Percentiles rank a stretch among this genome's conserved stretches.
Conservation (phyloP, 371 early-diverging fungal genomes). For the Vavraia culicis region DNA sequence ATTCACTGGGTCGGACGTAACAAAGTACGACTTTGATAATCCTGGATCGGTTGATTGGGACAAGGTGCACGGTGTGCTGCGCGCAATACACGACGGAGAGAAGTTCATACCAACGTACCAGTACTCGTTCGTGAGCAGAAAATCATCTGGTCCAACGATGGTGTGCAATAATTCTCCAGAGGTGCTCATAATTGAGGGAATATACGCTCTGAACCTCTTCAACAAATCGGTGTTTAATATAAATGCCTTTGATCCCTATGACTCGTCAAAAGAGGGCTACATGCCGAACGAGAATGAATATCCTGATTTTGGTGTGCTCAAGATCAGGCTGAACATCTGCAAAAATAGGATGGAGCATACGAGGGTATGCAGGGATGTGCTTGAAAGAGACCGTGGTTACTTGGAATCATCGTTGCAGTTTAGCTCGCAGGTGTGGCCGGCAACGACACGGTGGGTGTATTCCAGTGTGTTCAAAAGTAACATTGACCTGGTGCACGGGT, state of each 20-base stretch:
- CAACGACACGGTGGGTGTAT: constrained; percentile 14
- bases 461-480: background rate
- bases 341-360: constrained; percentile 1
- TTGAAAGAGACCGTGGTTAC: constrained; percentile 4
- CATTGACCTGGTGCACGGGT: constrained; percentile 12
- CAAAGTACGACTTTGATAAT: constrained; percentile 34
- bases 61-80: constrained; percentile 6
- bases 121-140: constrained; percentile 11
- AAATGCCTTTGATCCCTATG: constrained; percentile 9
- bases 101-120: background rate
- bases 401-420: background rate
- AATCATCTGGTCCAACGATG: background rate
- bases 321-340: constrained; percentile 11
- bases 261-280: constrained; percentile 6
- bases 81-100: constrained; percentile 6
- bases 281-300: constrained; percentile 2
- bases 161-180: constrained; percentile 9
- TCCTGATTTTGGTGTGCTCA: constrained; percentile 5
- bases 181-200: constrained; percentile 31
- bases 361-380: constrained; percentile 13
- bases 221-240: constrained; percentile 21
- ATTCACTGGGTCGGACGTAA: background rate
- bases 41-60: constrained; percentile 27
- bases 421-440: constrained; percentile 5
- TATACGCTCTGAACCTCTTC: constrained; percentile 25